Evolutionary conservation across 345 rosid genomes (phyloP).

Genomic region (Populus euphratica): DNA sequence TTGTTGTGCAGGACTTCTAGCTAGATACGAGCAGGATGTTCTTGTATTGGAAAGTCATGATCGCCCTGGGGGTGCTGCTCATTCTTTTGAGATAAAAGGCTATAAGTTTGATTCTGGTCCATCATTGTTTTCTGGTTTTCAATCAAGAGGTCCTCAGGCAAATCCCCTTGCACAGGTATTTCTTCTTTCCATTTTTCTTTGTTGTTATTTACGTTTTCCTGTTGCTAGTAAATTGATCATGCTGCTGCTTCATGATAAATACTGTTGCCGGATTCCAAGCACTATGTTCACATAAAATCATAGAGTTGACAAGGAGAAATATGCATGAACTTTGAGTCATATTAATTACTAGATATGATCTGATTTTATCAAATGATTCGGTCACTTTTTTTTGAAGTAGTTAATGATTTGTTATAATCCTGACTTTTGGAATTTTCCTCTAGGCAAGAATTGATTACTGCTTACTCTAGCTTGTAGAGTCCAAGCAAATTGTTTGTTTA

Average conservation of each 20-base stretch:
- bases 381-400: background rate
- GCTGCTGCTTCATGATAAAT: background rate
- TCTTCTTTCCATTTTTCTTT: background rate
- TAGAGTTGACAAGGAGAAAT: too few species aligned
- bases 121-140: conserved; percentile 85
- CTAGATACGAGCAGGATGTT: conserved; percentile 79
- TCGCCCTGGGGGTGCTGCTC: conserved; percentile 86
- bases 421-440: too few species aligned
- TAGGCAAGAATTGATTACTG: too few species aligned
- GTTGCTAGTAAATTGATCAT: background rate
- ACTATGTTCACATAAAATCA: too few species aligned
- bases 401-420: too few species aligned
- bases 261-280: too few species aligned
- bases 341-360: too few species aligned
- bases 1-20: conserved; percentile 82
- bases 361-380: background rate
- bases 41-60: conserved; percentile 84
- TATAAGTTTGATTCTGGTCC: conserved; percentile 93
- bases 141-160: conserved; percentile 85
- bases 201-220: background rate
- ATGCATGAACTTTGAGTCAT: too few species aligned
- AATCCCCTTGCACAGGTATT: conserved; percentile 93
- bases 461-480: too few species aligned
- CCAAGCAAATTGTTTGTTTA: too few species aligned
- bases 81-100: conserved; percentile 72